Conservation (phyloP, 148 eudicot genomes). For the Beta vulgaris region DNA sequence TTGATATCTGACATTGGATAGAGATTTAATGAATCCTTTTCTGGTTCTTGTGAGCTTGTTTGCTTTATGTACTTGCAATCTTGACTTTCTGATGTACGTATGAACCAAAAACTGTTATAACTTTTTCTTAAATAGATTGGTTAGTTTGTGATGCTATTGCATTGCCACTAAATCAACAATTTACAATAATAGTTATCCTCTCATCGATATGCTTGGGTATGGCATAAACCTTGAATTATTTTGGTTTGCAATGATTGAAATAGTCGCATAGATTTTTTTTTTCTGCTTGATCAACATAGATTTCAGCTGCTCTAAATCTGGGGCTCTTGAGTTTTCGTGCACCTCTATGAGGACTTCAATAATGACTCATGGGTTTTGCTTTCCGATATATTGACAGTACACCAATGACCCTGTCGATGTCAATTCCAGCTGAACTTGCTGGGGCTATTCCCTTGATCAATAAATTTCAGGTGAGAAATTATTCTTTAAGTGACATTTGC, state of each 20-base stretch:
- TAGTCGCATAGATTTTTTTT: not conserved
- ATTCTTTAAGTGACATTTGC: conserved; percentile 6
- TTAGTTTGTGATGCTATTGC: not conserved
- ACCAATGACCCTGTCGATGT: conserved; percentile 78
- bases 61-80: not conserved
- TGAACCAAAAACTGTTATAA: not conserved
- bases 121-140: not conserved
- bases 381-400: conserved; percentile 56
- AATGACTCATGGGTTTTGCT: conserved; percentile 3
- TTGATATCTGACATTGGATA: not conserved
- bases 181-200: not conserved
- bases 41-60: not conserved
- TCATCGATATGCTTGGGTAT: not conserved
- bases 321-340: not conserved
- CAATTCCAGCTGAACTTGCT: conserved; percentile 90
- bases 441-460: conserved; percentile 93
- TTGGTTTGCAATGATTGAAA: not conserved
- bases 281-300: not conserved
- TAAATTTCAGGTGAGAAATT: conserved; percentile 76
- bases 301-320: not conserved
- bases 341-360: not conserved
- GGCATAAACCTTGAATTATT: not conserved
- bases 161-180: not conserved
- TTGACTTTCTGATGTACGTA: not conserved
- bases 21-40: not conserved